These are phyloP conservation scores for Annulohypoxylon nitens DNA, from an alignment of 495 filamentous ascomycete genomes.

Conservation along the genomic window DNA sequence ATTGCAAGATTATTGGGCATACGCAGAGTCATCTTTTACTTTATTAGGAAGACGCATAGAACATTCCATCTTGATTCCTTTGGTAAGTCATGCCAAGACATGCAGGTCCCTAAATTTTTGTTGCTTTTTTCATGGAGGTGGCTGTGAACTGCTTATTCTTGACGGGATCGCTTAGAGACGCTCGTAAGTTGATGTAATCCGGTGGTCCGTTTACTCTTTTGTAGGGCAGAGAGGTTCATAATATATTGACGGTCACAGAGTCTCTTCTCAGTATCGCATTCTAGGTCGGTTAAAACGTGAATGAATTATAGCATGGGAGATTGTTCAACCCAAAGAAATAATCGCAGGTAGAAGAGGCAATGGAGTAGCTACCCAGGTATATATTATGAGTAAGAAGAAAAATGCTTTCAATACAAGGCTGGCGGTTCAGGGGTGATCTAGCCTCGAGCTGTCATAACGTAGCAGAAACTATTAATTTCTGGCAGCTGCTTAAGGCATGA, in stretches of 20 bases:
- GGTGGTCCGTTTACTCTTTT: constrained; percentile 22
- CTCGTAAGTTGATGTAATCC: constrained; percentile 13
- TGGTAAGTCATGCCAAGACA: constrained; percentile 37
- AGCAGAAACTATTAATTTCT: not conserved
- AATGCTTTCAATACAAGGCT: not conserved
- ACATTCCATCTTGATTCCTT: constrained; percentile 26
- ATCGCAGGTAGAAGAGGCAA: not conserved
- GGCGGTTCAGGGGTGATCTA: not conserved
- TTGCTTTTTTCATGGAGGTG: constrained; percentile 37
- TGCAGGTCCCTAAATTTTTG: constrained; percentile 17
- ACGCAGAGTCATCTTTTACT: constrained; percentile 24
- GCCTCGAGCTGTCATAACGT: not conserved
- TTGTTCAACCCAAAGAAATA: not conserved
- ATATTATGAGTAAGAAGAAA: not conserved
- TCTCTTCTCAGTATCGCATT: not conserved
- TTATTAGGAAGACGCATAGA: constrained; percentile 34
- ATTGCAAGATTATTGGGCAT: constrained; percentile 2
- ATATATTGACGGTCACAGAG: not conserved
- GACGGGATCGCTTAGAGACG: constrained; percentile 8
- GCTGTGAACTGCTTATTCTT: constrained; percentile 37
- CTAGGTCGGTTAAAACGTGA: not conserved
- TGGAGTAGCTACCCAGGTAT: not conserved
- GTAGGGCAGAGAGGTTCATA: constrained; percentile 36
- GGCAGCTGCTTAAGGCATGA: not conserved
- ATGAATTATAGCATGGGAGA: not conserved